Evolutionary conservation across 108 stramenopile species (phyloP).

Genomic region (Conticribra weissflogii): DNA sequence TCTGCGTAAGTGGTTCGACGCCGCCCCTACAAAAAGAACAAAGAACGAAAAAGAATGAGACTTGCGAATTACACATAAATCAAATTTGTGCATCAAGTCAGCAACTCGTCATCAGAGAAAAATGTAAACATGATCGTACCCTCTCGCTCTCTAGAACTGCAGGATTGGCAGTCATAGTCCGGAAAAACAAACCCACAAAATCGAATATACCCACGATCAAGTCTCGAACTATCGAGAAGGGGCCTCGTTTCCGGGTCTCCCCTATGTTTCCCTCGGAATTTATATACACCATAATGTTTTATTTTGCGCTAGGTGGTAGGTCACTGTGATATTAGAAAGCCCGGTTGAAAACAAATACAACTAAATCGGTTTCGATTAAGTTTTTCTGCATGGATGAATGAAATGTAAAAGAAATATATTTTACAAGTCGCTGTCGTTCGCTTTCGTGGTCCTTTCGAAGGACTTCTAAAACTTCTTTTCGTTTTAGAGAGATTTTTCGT

Average conservation of each 20-base stretch:
- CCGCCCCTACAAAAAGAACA: slow-evolving; percentile 20
- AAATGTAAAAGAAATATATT: no score
- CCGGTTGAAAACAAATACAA: no score
- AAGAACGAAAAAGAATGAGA: neutral
- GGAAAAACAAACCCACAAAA: slow-evolving; percentile 47
- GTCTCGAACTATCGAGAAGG: slow-evolving; percentile 29
- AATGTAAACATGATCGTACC: slow-evolving; percentile 15
- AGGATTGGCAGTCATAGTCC: slow-evolving; percentile 40
- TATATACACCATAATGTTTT: slow-evolving; percentile 42
- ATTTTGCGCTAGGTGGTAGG: no score
- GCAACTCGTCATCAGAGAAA: neutral
- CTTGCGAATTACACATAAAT: no score
- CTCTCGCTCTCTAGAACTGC: slow-evolving; percentile 35
- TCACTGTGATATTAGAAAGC: no score
- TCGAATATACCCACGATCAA: slow-evolving; percentile 43
- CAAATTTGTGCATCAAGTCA: neutral
- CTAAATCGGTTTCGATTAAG: no score
- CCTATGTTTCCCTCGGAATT: slow-evolving; percentile 39
- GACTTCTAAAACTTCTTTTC: no score
- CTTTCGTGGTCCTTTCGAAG: no score
- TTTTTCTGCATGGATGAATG: no score
- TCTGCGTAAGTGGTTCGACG: slow-evolving; percentile 42
- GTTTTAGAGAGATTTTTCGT: no score
- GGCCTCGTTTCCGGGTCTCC: slow-evolving; percentile 19
- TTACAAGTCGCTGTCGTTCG: no score